Evolutionary conservation across 192 early-diverging fungal genomes (phyloP).

Genomic region (Entomortierella chlamydospora): DNA sequence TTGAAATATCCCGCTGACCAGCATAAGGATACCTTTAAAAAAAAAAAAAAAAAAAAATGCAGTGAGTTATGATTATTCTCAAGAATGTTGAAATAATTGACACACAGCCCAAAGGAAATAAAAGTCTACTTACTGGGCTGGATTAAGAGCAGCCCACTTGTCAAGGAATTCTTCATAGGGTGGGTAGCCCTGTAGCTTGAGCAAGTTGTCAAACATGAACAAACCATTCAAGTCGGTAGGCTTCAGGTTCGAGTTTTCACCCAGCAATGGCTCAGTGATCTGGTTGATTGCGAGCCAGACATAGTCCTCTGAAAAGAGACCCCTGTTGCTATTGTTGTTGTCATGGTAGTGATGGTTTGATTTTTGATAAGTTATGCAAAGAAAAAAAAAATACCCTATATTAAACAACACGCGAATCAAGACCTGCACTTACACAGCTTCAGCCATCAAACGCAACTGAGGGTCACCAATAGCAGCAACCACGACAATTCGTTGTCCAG

Average conservation of each 20-base stretch:
- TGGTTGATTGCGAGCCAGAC: slow-evolving; percentile 60
- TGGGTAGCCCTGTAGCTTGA: slow-evolving; percentile 56
- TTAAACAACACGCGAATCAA: too few relatives aligned
- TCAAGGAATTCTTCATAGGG: slow-evolving; percentile 62
- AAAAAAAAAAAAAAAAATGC: too few relatives aligned
- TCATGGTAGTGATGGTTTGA: too few relatives aligned
- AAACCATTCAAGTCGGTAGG: slow-evolving; percentile 53
- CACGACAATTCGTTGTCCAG: slow-evolving; percentile 60
- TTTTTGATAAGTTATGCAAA: too few relatives aligned
- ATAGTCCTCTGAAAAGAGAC: slow-evolving; percentile 49
- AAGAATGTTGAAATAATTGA: too few relatives aligned
- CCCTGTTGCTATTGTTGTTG: slow-evolving; percentile 30
- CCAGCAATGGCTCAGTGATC: slow-evolving; percentile 36
- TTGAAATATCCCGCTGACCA: slow-evolving; percentile 57
- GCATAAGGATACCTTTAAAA: slow-evolving; percentile 52
- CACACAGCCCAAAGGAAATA: too few relatives aligned
- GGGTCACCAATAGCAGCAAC: slow-evolving; percentile 55
- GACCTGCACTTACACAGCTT: slow-evolving; percentile 53
- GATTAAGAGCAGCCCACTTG: slow-evolving; percentile 55
- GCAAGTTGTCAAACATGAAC: slow-evolving; percentile 62
- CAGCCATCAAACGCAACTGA: slow-evolving; percentile 50
- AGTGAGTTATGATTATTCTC: too few relatives aligned
- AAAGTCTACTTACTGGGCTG: slow-evolving; percentile 33
- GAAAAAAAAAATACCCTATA: too few relatives aligned
- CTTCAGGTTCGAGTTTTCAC: slow-evolving; percentile 22